Conservation (phyloP, 2,329 filamentous ascomycete genomes). For the Clonostachys rosea region DNA sequence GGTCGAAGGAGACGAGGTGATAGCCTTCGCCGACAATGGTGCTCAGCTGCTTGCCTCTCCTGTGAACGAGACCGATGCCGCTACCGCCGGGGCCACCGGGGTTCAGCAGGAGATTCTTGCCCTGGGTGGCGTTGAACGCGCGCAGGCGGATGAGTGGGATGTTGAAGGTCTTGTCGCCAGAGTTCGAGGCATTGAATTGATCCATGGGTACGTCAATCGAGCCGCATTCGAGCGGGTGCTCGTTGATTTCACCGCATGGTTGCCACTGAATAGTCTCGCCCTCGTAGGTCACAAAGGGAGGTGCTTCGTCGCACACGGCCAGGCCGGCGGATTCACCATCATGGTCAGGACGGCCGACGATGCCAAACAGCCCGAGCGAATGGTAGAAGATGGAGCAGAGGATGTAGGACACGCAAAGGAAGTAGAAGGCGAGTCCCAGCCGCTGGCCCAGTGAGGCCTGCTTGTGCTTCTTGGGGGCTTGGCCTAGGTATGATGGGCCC, state of each 20-base stretch:
- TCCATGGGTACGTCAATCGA: slow-evolving; percentile 39
- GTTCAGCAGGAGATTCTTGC: slow-evolving; percentile 34
- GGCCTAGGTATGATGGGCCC: too few relatives aligned
- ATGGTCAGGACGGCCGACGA: too few relatives aligned
- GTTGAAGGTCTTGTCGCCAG: slow-evolving; percentile 29
- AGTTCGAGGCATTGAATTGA: slow-evolving; percentile 28
- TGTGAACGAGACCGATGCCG: slow-evolving; percentile 28
- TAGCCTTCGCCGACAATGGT: slow-evolving; percentile 32
- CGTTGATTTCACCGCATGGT: slow-evolving; percentile 27
- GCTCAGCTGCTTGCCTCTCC: slow-evolving; percentile 25
- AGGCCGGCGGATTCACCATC: too few relatives aligned
- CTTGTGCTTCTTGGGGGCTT: too few relatives aligned
- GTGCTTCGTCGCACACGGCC: too few relatives aligned
- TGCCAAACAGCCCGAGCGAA: too few relatives aligned
- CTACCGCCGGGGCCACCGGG: slow-evolving; percentile 42
- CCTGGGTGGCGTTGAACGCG: slow-evolving; percentile 29
- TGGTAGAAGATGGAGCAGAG: too few relatives aligned
- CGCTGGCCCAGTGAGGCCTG: too few relatives aligned
- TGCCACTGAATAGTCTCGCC: slow-evolving; percentile 32
- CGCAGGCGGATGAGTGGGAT: slow-evolving; percentile 39
- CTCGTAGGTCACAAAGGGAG: slow-evolving; percentile 9
- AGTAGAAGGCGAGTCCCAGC: too few relatives aligned
- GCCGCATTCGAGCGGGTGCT: slow-evolving; percentile 32
- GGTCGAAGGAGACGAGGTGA: slow-evolving; percentile 41
- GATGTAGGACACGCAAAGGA: too few relatives aligned